Percentiles rank a stretch among this genome's conserved stretches.
Evolutionary conservation across 345 rosid genomes (phyloP).

Genomic region (Murraya koenigii): DNA sequence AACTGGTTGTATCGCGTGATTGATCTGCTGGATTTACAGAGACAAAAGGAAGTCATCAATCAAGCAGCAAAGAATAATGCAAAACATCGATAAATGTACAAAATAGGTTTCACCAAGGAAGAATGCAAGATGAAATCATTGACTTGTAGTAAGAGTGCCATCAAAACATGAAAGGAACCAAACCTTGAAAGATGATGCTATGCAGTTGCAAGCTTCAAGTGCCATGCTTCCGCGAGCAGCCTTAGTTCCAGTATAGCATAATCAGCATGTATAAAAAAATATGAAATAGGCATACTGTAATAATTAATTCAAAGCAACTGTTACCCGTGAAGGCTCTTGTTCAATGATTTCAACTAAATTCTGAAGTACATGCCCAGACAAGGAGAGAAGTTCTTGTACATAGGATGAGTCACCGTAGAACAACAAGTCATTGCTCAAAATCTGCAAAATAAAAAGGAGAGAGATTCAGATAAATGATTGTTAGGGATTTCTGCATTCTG

Average conservation of each 20-base stretch:
- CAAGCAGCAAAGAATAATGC: background rate
- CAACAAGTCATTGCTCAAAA: conserved; percentile 53
- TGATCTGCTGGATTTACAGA: conserved; percentile 42
- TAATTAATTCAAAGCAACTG: background rate
- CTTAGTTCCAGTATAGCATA: conserved; percentile 38
- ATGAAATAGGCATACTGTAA: background rate
- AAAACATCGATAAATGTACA: background rate
- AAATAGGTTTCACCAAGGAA: background rate
- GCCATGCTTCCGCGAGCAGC: conserved; percentile 72
- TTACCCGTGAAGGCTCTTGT: conserved; percentile 68
- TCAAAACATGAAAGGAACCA: conserved; percentile 11
- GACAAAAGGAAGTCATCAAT: background rate
- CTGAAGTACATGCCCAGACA: conserved; percentile 38
- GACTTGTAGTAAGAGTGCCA: background rate
- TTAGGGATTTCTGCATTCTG: background rate
- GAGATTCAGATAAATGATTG: background rate
- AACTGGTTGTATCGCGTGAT: conserved; percentile 34
- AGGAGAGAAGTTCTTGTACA: conserved; percentile 46
- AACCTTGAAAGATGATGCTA: conserved; percentile 64
- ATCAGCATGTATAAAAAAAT: conserved; percentile 16
- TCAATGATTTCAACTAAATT: conserved; percentile 52
- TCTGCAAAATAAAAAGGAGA: conserved; percentile 32
- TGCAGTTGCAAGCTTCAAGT: conserved; percentile 88
- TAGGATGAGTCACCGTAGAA: conserved; percentile 69
- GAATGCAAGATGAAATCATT: background rate